Evolutionary conservation across 1,284 basidiomycete species (phyloP), one percentile per base, ranked within the genome.

Genomic region (Cryptococcus wingfieldii): DNA sequence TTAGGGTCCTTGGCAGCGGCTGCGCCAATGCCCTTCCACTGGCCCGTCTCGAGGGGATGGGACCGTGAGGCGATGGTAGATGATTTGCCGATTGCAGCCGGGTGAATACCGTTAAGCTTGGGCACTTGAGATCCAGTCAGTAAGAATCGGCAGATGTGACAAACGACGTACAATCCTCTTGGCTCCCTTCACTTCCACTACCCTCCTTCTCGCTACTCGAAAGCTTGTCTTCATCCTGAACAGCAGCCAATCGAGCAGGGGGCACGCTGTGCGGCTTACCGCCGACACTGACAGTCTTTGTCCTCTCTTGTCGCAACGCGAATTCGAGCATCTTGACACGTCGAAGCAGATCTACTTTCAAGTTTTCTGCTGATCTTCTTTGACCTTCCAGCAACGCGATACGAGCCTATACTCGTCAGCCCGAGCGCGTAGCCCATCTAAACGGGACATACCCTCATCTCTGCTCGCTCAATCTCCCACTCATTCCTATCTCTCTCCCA

Each of bases 301-400:
- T 87, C 69, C 89, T 86, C 80, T 98, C 94, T 80, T 95, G 87
- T 49, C 92, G 85, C 53, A 95, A 80, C 41, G 91, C 91, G 76
- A 91, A 97, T 78, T 99, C 96, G 52, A 98, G 85, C 95, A 99
- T 97, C 83, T 96, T 97, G 68, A 98, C 96, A 55, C 95, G 86
- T 55, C 94, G 84, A 83, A 95, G 87, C 46, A 98, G 82, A 77
- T 98, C 95, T 53, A 95, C 85, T 77, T 97, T 93, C 63, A 96
- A 86, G 76, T 98, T 97, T 78, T 98, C 95, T 66, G 94, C 94
- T 3, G 92, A 95, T 57, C 94, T 83, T 54, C 93, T 86, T 77
- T 98, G 94, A 50, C 95, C 95, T 75, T 98, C 95, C 53, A 98
- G 84, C 51, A 98, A 82, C n/a, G 95, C 95, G 66, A 98, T 97